Conservation (phyloP, 2,329 filamentous ascomycete genomes). For the Ceratocystis ficicola region DNA sequence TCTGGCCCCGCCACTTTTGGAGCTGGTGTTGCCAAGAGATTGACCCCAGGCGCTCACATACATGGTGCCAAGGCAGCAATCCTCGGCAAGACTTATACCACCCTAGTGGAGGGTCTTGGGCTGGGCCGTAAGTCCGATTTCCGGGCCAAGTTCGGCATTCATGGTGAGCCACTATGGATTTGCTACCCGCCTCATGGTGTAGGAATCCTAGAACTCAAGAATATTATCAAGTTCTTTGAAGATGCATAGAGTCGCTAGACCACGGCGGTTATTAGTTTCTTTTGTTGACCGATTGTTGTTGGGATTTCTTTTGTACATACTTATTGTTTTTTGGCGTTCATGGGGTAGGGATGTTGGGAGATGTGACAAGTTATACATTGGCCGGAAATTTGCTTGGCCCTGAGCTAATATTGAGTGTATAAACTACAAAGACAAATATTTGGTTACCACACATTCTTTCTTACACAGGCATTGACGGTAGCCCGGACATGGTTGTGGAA, state of each 20-base stretch:
- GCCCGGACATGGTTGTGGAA: background rate
- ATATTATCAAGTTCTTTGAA: conserved; percentile 85
- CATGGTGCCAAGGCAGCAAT: conserved; percentile 70
- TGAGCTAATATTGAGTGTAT: background rate
- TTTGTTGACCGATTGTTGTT: background rate
- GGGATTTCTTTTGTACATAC: background rate
- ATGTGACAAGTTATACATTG: background rate
- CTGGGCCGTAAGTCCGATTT: conserved; percentile 80
- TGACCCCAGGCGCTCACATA: conserved; percentile 71
- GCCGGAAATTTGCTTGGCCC: background rate
- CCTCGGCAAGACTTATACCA: conserved; percentile 68
- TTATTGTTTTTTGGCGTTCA: background rate
- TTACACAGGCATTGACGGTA: background rate
- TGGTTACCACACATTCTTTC: background rate
- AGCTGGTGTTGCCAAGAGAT: conserved; percentile 60
- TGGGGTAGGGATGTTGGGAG: background rate
- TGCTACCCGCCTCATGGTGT: conserved; percentile 81
- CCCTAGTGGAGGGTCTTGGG: conserved; percentile 69
- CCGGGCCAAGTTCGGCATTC: conserved; percentile 75
- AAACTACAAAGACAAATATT: background rate
- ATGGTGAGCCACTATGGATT: conserved; percentile 76
- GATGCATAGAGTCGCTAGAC: conserved; percentile 36
- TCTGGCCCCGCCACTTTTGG: conserved; percentile 67
- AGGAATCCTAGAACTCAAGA: conserved; percentile 66
- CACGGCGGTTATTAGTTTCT: background rate